Percentiles rank a stretch among this genome's conserved stretches.
phyloP scores from a whole-genome alignment of 495 filamentous ascomycete genomes.

The Cladorrhinum samala region DNA sequence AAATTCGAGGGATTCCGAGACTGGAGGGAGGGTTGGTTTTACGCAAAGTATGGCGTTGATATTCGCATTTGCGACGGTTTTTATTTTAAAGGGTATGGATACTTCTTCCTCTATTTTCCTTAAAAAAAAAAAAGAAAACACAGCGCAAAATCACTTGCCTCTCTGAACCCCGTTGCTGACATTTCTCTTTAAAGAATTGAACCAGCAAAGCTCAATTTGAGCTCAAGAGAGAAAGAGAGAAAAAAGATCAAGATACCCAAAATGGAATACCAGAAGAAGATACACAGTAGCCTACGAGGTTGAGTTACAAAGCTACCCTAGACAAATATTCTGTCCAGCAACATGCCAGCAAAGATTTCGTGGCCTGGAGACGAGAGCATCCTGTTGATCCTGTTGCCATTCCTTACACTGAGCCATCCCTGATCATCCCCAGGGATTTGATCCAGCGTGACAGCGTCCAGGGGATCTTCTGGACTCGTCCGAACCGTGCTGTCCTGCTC shows the following conservation, averaged over 20 bases:
- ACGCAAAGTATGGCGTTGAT: no score
- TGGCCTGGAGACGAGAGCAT: constrained; percentile 56
- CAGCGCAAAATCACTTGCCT: no score
- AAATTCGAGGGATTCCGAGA: no score
- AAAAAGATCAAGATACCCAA: constrained; percentile 18
- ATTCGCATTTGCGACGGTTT: constrained; percentile 7
- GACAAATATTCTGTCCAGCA: constrained; percentile 46
- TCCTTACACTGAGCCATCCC: constrained; percentile 62
- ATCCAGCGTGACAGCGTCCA: constrained; percentile 29
- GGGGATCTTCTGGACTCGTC: constrained; percentile 25
- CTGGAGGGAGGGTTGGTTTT: no score
- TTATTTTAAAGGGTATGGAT: background rate
- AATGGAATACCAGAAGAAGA: constrained; percentile 5
- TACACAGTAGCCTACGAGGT: background rate
- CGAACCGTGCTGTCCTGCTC: constrained; percentile 45
- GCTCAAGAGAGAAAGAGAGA: no score
- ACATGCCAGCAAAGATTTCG: constrained; percentile 42
- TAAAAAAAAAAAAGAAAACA: no score
- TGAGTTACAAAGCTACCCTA: no score
- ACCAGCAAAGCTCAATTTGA: background rate
- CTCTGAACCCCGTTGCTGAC: constrained; percentile 15
- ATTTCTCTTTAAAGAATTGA: background rate
- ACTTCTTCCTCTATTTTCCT: background rate
- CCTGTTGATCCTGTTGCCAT: constrained; percentile 71
- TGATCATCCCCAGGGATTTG: constrained; percentile 53